phyloP scores from a whole-genome alignment of 768 basidiomycete genomes.

The Trametes cubensis region DNA sequence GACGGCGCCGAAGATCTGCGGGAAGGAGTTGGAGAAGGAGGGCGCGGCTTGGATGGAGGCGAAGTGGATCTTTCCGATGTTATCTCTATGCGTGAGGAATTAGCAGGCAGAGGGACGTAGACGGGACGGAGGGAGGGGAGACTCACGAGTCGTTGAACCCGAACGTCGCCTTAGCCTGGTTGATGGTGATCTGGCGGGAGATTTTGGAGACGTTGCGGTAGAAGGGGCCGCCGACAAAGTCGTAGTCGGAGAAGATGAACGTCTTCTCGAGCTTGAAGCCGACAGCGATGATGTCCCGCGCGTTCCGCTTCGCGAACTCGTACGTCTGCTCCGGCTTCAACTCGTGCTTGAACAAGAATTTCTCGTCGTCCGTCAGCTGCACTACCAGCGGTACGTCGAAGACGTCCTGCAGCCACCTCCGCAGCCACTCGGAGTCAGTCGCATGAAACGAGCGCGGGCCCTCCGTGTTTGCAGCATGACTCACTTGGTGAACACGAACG shows the following conservation, averaged over 20 bases:
- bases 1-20: slow-evolving; percentile 88
- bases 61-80: slow-evolving; percentile 98
- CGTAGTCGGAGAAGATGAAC: slow-evolving; percentile 95
- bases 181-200: slow-evolving; percentile 89
- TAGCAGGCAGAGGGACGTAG: background rate
- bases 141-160: slow-evolving; percentile 95
- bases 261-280: slow-evolving; percentile 92
- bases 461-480: slow-evolving; percentile 31
- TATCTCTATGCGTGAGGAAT: slow-evolving; percentile 63
- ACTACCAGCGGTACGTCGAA: slow-evolving; percentile 94
- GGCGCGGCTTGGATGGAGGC: slow-evolving; percentile 94
- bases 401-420: slow-evolving; percentile 94
- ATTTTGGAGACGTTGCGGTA: slow-evolving; percentile 94
- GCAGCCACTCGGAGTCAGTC: background rate
- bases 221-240: slow-evolving; percentile 88
- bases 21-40: slow-evolving; percentile 97
- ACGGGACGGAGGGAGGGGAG: background rate
- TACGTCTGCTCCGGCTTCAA: slow-evolving; percentile 88
- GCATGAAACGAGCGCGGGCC: background rate
- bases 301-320: slow-evolving; percentile 80
- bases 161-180: slow-evolving; percentile 92
- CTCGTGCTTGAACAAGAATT: slow-evolving; percentile 96
- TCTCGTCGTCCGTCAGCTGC: slow-evolving; percentile 99
- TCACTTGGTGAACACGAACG: slow-evolving; percentile 96
- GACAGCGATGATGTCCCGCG: slow-evolving; percentile 95